phyloP scores from a whole-genome alignment of 352 stramenopile genomes.

The Poterioochromonas sp. region DNA sequence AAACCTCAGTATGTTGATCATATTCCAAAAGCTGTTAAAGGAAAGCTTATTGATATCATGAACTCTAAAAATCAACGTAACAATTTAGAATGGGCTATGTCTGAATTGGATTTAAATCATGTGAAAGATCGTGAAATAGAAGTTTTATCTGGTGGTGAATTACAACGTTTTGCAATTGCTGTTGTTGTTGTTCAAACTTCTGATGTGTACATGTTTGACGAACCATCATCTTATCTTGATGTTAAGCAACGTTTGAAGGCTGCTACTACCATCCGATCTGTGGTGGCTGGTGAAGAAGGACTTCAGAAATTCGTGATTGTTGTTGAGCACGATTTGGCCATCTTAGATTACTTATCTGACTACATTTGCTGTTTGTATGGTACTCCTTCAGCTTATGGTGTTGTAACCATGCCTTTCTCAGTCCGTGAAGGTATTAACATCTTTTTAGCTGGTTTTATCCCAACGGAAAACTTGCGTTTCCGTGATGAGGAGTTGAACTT shows the following conservation, averaged over 20 bases:
- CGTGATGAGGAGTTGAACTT: constrained; percentile 95
- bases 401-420: constrained; percentile 99
- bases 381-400: constrained; percentile 91
- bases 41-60: constrained; percentile 84
- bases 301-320: constrained; percentile 86
- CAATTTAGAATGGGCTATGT: constrained; percentile 40
- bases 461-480: constrained; percentile 99
- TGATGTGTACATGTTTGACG: constrained; percentile 99
- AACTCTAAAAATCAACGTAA: constrained; percentile 73
- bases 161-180: constrained; percentile 97
- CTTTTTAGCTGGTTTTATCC: constrained; percentile 97
- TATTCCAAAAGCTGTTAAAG: constrained; percentile 91
- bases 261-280: constrained; percentile 90
- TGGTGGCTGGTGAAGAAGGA: constrained; percentile 65
- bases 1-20: constrained; percentile 99
- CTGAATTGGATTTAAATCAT: constrained; percentile 78
- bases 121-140: constrained; percentile 89
- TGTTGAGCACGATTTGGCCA: constrained; percentile 98
- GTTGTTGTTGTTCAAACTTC: constrained; percentile 84
- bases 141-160: constrained; percentile 89
- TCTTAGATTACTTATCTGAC: constrained; percentile 94
- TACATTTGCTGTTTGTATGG: constrained; percentile 99
- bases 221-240: constrained; percentile 98
- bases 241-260: constrained; percentile 97
- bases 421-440: constrained; percentile 99